Base-by-base conservation (phyloP, 2,329 filamentous ascomycete species). In the Aureobasidium sp. region DNA sequence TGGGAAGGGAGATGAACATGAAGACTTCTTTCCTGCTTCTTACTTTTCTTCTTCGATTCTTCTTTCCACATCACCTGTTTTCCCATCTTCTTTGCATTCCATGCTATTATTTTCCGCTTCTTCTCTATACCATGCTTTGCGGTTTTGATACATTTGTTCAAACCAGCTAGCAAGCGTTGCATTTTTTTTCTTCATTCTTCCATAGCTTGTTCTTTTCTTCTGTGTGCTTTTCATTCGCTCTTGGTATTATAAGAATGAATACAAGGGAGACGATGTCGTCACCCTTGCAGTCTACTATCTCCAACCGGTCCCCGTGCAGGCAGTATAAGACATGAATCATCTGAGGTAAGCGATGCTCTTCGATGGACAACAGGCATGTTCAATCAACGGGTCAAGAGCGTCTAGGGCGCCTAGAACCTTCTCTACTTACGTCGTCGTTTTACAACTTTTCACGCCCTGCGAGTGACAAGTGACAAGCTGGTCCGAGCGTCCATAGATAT, bases 101-200 rank as follows among this genome's bases (percentile, higher is more conserved):
- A 31, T 56, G 52, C 41, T 56, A 20, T 25, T 41, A 55, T 55
- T 37, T 42, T 17, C 27, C 15, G 25, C 27, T 44, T 45, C n/a
- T 44, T 34, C 39, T 57, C 27, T 57, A 57, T 57, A 57, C 53
- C 53, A 57, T 45, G 53, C 53, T 27, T n/a, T 42, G 53, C 41
- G 39, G 27, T 34, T 29, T 31, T 20, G 53, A 57, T 12, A 45
- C n/a, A 20, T 57, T 55, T 22, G 25, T n/a, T 55, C 51, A 17
- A n/a, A 17, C 37, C 12, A 42, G 37, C 51, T 27, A 42, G 51
- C 51, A 42, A 55, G 51, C 51, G 51, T 55, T 55, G 51, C 51
- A 55, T 53, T 53, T 41, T 53, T 41, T 20, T 25, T 41, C 14
- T 31, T 29, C 8, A 2, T 37, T 22, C 25, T 31, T 42, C 31